Evolutionary conservation across 1,139 yeast genomes (phyloP).

Genomic region (Suhomyces chickasaworum): DNA sequence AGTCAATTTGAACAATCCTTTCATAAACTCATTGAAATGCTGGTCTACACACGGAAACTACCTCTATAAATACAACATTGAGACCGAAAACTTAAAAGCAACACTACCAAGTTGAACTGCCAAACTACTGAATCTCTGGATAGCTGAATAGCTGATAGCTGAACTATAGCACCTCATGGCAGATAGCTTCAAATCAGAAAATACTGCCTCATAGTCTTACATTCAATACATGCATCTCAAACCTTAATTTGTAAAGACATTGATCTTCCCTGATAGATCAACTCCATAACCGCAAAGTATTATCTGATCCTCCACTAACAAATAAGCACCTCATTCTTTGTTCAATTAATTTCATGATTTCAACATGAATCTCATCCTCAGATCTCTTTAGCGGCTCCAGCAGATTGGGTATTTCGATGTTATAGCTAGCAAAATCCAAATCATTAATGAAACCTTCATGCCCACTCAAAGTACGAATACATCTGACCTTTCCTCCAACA

Average conservation of each 20-base stretch:
- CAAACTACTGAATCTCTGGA: too few species aligned
- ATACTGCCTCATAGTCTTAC: too few species aligned
- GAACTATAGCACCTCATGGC: too few species aligned
- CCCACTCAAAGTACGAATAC: slow-evolving; percentile 55
- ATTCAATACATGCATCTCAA: not conserved
- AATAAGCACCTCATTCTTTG: slow-evolving; percentile 56
- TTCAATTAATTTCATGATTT: slow-evolving; percentile 32
- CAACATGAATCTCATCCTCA: slow-evolving; percentile 19
- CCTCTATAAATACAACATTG: too few species aligned
- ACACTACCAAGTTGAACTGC: too few species aligned
- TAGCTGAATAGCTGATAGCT: not conserved
- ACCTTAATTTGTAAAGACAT: too few species aligned
- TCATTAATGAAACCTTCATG: slow-evolving; percentile 77
- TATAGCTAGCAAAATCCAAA: slow-evolving; percentile 59
- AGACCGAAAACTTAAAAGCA: too few species aligned
- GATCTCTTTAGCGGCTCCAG: slow-evolving; percentile 21
- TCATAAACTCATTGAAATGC: not conserved
- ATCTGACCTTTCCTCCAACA: slow-evolving; percentile 42
- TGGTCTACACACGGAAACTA: too few species aligned
- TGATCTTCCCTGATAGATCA: slow-evolving; percentile 17
- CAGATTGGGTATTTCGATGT: slow-evolving; percentile 17
- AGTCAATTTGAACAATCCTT: not conserved
- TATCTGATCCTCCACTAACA: slow-evolving; percentile 64
- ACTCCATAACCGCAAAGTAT: slow-evolving; percentile 54
- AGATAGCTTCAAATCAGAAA: too few species aligned